Conservation (phyloP, 495 filamentous ascomycete species). For the Clohesyomyces aquaticus region DNA sequence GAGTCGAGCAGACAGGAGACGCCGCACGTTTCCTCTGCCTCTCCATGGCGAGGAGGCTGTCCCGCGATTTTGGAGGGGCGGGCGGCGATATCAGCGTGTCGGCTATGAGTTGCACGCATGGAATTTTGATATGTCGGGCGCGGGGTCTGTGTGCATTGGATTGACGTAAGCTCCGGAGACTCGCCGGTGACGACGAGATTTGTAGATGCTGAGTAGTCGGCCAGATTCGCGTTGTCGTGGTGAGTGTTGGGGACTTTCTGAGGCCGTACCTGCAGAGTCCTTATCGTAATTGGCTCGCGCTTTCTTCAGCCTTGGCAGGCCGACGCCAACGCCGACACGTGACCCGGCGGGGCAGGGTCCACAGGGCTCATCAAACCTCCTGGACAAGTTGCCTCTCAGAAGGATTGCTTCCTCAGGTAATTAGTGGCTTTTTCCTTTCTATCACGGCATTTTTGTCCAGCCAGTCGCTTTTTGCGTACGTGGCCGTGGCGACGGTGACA, state of each 20-base stretch:
- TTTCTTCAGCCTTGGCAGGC: neutral
- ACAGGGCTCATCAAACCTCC: too few relatives aligned
- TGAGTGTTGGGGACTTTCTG: too few relatives aligned
- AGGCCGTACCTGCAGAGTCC: constrained; percentile 3
- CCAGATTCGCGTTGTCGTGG: neutral
- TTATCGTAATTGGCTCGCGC: constrained; percentile 2
- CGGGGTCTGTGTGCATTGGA: constrained; percentile 35
- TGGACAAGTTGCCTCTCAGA: too few relatives aligned
- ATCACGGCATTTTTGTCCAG: too few relatives aligned
- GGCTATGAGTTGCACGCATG: constrained; percentile 35
- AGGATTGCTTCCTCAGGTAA: too few relatives aligned
- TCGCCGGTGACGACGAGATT: neutral
- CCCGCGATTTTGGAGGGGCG: constrained; percentile 36
- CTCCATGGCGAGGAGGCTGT: constrained; percentile 64
- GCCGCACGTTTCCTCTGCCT: constrained; percentile 75
- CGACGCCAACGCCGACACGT: too few relatives aligned
- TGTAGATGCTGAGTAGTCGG: neutral
- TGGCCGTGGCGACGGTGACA: too few relatives aligned
- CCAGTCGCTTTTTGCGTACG: too few relatives aligned
- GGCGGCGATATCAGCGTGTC: constrained; percentile 23
- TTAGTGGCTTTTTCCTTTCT: too few relatives aligned
- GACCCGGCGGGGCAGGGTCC: too few relatives aligned
- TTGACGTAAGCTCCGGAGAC: constrained; percentile 2
- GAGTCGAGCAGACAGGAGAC: neutral
- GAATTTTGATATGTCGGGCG: constrained; percentile 31